Evolutionary conservation across 768 basidiomycete genomes (phyloP), one percentile per base, ranked within the genome.

Genomic region (Tulasnella sp.): DNA sequence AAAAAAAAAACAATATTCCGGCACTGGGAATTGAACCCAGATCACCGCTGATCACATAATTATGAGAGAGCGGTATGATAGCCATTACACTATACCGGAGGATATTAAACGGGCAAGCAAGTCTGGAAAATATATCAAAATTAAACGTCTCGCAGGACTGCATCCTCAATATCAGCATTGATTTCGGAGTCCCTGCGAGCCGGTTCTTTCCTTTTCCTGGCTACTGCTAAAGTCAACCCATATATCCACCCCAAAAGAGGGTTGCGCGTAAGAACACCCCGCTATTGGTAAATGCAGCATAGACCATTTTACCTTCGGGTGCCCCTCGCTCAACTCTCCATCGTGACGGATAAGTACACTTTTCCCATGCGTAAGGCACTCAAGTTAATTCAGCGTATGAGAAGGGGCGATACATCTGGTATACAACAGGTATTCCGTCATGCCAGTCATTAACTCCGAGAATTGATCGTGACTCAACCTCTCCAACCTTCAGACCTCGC

Each of bases 61-160:
- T 9, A 51, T 67, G 61, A 67, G 61, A 67, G 61, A 67, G 61
- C 61, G 61, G 61, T 67, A 67, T 67, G 61, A 67, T 67, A 67
- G 61, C 61, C 61, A 67, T 67, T 67, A 67, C 61, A 67, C 61
- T 67, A 67, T 67, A 67, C 61, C 61, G 61, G 61, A 67, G 4
- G 23, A 15, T 13, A 67, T 35, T 10, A 15, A 10, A 15, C 5
- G 0, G 26, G 32, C n/a, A 10, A 55, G n/a, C 5, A 10, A 29
- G 2, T 35, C 13, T 16, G 26, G 35, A 35, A 16, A 13, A 44
- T 16, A 13, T 16, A 15, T 18, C 0, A 44, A 10, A 44, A 15
- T 13, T 42, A 40, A 9, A 13, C 40, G 9, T 7, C 40, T 40
- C 11, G 40, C 40, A 40, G 1, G 11, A 40, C 7, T 40, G 3